These are phyloP conservation scores for Moesziomyces sp. DNA, from an alignment of 1,284 basidiomycete genomes.

Conservation along the genomic window DNA sequence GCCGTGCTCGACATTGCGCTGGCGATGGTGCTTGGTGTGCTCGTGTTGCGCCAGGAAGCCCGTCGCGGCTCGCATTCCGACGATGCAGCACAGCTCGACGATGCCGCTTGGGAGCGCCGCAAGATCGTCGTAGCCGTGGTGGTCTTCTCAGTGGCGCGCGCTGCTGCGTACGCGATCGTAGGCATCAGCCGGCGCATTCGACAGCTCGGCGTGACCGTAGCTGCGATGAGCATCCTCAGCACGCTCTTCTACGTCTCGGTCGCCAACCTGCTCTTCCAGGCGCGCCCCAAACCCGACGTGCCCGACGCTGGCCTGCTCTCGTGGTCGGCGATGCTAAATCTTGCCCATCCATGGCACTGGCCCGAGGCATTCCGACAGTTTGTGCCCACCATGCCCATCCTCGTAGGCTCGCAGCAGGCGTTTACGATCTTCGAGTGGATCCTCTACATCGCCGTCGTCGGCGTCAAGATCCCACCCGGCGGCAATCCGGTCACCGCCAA, in stretches of 20 bases:
- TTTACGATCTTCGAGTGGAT: slow-evolving; percentile 51
- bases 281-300: slow-evolving; percentile 18
- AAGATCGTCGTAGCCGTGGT: slow-evolving; percentile 31
- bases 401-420: slow-evolving; percentile 32
- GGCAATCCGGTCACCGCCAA: slow-evolving; percentile 37
- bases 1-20: slow-evolving; percentile 31
- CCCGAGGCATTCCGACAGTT: slow-evolving; percentile 25
- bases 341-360: slow-evolving; percentile 19
- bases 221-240: slow-evolving; percentile 49
- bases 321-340: not conserved
- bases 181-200: slow-evolving; percentile 47
- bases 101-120: slow-evolving; percentile 29
- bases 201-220: slow-evolving; percentile 41
- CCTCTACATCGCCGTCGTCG: slow-evolving; percentile 47
- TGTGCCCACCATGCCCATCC: slow-evolving; percentile 39
- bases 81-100: not conserved
- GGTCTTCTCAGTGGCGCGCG: slow-evolving; percentile 34
- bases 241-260: slow-evolving; percentile 49
- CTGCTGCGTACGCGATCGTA: slow-evolving; percentile 26
- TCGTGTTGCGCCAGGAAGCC: slow-evolving; percentile 27
- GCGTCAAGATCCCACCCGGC: slow-evolving; percentile 50
- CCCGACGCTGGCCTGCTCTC: not conserved
- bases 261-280: slow-evolving; percentile 52
- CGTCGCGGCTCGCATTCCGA: slow-evolving; percentile 1
- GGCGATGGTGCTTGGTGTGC: slow-evolving; percentile 26